Evolutionary conservation across 805 yeast genomes (phyloP), one percentile per base, ranked within the genome.

Genomic region (Zygoascus tannicola): DNA sequence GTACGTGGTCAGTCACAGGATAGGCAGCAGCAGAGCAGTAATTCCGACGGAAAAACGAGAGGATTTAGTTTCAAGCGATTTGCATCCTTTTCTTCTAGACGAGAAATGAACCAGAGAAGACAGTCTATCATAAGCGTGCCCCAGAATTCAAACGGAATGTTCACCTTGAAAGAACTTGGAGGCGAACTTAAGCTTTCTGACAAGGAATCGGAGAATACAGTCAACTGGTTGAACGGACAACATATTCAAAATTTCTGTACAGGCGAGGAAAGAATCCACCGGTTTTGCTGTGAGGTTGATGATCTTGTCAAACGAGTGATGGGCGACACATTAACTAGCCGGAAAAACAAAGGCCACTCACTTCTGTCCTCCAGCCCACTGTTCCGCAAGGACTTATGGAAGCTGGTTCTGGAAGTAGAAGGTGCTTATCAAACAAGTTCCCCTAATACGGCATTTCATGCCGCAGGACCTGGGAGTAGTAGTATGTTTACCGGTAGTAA

Each of bases 191-290:
- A 63, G 41, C 56, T 63, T 22, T 53, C 58, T 4, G 67, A 63
- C 42, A 51, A 58, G 16, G 67, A 63, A 36, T 57, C 62, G 4
- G 64, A 62, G 14, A 43, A 50, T 0, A 59, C 62, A 4, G 35
- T 46, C 30, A 46, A 51, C 19, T 63, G 56, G 55, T 45, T 63
- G 39, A 50, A 56, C 14, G 55, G 56, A 10, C 55, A 56, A 44
- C 53, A 56, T 2, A 56, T 59, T 20, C 64, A 59, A 36, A 62
- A 60, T 37, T 50, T 62, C 32, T 55, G 65, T 35, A 56, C 51
- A 4, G 60, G 62, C 10, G 68, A 63, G 41, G 68, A 63, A 44
- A 44, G 54, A n/a, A 53, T 63, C 26, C 67, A 60, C 33, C 44
- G 68, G 14, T 62, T 56, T 35, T 53, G 58, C 36, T 58, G 62